Conservation (phyloP, 2,329 filamentous ascomycete species). For the Diplodia scrobiculata region DNA sequence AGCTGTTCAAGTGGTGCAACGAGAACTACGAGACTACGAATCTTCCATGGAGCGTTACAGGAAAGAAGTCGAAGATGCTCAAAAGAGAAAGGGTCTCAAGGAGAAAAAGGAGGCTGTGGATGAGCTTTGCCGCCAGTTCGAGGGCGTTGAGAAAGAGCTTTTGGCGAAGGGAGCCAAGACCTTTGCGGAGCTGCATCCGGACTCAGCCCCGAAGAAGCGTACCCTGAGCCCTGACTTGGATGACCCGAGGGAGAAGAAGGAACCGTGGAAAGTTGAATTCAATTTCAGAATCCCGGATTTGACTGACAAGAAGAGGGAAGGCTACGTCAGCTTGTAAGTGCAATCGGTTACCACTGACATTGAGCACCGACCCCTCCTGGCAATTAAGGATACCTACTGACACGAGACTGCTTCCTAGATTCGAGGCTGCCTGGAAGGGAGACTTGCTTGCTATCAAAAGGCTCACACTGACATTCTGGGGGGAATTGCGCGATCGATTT, state of each 20-base stretch:
- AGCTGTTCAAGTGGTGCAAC: constrained; percentile 47
- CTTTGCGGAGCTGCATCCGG: constrained; percentile 65
- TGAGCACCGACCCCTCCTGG: too few relatives aligned
- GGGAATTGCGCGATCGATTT: constrained; percentile 54
- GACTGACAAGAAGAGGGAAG: constrained; percentile 58
- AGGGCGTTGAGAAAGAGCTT: constrained; percentile 59
- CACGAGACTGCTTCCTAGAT: constrained; percentile 47
- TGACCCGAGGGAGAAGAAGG: not conserved
- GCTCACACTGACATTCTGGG: constrained; percentile 64
- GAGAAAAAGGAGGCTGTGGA: constrained; percentile 62
- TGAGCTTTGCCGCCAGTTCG: constrained; percentile 55
- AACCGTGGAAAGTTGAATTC: constrained; percentile 46
- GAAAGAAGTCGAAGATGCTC: constrained; percentile 30
- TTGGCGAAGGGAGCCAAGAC: constrained; percentile 64
- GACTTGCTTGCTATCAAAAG: constrained; percentile 66
- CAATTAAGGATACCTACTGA: not conserved
- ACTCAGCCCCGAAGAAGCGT: constrained; percentile 30
- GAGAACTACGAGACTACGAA: constrained; percentile 45
- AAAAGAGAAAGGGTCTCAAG: constrained; percentile 36
- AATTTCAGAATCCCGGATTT: constrained; percentile 54
- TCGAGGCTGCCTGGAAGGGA: constrained; percentile 73
- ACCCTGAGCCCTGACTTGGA: constrained; percentile 20
- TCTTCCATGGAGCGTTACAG: constrained; percentile 41
- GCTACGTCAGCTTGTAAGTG: constrained; percentile 65
- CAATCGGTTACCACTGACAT: not conserved